Evolutionary conservation across 2,329 filamentous ascomycete genomes (phyloP).

Genomic region (Trichoderma gracile): DNA sequence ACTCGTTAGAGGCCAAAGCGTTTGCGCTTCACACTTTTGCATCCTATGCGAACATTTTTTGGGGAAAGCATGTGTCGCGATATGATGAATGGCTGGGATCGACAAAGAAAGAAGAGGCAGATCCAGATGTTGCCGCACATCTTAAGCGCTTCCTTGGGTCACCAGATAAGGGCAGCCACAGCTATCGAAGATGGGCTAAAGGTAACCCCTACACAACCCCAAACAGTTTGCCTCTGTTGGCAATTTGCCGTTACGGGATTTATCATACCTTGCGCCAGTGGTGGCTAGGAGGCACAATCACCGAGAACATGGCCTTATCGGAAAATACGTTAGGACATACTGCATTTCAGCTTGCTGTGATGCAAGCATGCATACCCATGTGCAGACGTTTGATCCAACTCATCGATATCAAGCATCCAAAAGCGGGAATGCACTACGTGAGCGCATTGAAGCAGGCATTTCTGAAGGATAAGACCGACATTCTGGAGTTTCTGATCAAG

Average conservation of each 20-base stretch:
- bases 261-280: slow-evolving; percentile 13
- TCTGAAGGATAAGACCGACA: neutral
- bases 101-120: neutral
- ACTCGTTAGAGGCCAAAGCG: too few relatives aligned
- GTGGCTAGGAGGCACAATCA: neutral
- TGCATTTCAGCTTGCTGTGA: neutral
- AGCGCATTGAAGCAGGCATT: too few relatives aligned
- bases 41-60: fast-evolving
- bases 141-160: slow-evolving; percentile 13
- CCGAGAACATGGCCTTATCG: neutral
- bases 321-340: fast-evolving
- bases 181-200: neutral
- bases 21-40: neutral
- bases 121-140: neutral
- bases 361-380: neutral
- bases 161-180: neutral
- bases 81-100: slow-evolving; percentile 10
- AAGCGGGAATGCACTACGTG: too few relatives aligned
- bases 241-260: neutral
- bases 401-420: neutral
- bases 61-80: neutral
- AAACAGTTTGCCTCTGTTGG: neutral
- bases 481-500: neutral
- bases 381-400: neutral
- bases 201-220: neutral